Base-by-base conservation (phyloP, 2,329 filamentous ascomycete genomes). In the Drechslerella coelobrocha region DNA sequence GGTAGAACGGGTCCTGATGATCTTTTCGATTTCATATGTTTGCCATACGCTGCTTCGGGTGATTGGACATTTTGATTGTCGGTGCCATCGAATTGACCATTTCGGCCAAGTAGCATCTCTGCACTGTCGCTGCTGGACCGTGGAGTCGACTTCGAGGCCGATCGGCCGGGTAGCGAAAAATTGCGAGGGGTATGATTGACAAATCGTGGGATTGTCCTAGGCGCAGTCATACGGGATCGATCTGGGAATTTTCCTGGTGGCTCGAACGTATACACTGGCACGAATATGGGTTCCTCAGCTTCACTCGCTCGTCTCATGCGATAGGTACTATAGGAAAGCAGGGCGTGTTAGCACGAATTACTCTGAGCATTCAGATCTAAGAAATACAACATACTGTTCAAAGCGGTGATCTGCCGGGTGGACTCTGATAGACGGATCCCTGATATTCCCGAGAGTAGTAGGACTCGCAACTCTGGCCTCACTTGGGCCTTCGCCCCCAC, bases 351-450 rank as follows among this genome's bases (percentile, higher is more conserved):
- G 54, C 23, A 19, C 5, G n/a, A 2, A 10, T 12, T 45, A 12
- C 14, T 29, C 17, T 1, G 5, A 12, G 17, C 2, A 37, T 8
- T 34, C 2, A 26, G 41, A 12, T 19, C 45, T 39, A 12, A 17
- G 19, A 19, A n/a, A 6, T 24, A 19, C 8, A 6, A 50, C 45
- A 12, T 62, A 69, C 65, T 69, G 57, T 43, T 69, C 65, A 37
- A 69, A 69, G n/a, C 65, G 65, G n/a, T 59, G 43, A 23, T 69
- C 65, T 2, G 65, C 65, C 1, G 65, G 65, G 27, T 69, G 65
- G 27, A 69, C 48, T 48, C 51, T 55, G 19, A 69, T n/a, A 12
- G 37, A 26, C 6, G 48, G 29, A 29, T 59, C 47, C 21, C 23
- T 50, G 2, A 37, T 19, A 17, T 21, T 53, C n/a, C 65, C 65